Evolutionary conservation across 345 rosid species (phyloP).

Genomic region (Dimocarpus longan): DNA sequence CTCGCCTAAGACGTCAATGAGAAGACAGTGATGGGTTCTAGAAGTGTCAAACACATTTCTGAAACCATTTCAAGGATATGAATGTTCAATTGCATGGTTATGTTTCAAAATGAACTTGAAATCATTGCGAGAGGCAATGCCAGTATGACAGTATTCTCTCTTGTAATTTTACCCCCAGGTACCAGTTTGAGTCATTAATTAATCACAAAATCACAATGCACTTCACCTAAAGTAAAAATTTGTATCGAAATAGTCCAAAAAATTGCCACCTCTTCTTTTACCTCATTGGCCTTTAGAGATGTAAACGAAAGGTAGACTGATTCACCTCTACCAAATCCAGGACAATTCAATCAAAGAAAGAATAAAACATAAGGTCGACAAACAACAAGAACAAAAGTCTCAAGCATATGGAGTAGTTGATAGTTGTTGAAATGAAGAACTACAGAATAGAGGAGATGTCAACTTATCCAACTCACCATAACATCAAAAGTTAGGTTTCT

Average conservation of each 20-base stretch:
- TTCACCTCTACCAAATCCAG: background rate
- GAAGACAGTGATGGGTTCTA: background rate
- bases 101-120: background rate
- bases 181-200: background rate
- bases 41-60: background rate
- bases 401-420: background rate
- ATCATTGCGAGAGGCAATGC: background rate
- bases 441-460: background rate
- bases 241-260: background rate
- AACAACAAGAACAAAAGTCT: background rate
- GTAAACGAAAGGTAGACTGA: too few relatives aligned
- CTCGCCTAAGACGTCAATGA: background rate
- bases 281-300: background rate
- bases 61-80: background rate
- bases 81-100: background rate
- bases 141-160: background rate
- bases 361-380: background rate
- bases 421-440: background rate
- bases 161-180: background rate
- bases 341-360: background rate
- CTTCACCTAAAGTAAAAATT: background rate
- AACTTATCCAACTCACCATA: constrained; percentile 1
- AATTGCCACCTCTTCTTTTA: background rate
- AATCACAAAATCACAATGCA: background rate
- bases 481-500: background rate